Evolutionary conservation across 257 asterid species (phyloP).

Genomic region (Orobanche coerulescens): DNA sequence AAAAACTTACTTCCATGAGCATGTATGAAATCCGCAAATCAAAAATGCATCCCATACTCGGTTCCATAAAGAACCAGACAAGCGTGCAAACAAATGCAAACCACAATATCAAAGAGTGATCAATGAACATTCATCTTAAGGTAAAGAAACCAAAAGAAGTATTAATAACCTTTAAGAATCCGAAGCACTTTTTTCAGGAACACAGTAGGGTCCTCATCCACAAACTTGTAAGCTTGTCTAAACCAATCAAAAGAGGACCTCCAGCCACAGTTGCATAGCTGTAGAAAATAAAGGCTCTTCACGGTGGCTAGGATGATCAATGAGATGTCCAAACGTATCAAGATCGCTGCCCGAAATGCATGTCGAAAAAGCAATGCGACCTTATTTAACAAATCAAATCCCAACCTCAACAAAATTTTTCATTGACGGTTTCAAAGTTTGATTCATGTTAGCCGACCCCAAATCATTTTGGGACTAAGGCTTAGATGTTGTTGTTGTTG

Average conservation of each 20-base stretch:
- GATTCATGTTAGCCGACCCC: too few species aligned
- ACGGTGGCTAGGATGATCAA: conserved; percentile 53
- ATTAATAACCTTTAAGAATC: conserved; percentile 67
- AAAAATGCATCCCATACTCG: background rate
- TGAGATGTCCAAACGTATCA: conserved; percentile 88
- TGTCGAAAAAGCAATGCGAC: conserved; percentile 84
- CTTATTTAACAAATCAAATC: conserved; percentile 91
- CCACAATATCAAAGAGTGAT: conserved; percentile 3
- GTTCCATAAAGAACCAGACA: background rate
- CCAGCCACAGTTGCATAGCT: conserved; percentile 89
- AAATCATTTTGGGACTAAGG: too few species aligned
- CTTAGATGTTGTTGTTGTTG: too few species aligned
- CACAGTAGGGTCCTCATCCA: conserved; percentile 52
- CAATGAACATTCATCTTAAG: background rate
- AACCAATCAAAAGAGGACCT: conserved; percentile 78
- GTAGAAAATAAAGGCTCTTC: conserved; percentile 83
- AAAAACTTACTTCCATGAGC: conserved; percentile 8
- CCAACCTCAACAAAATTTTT: too few species aligned
- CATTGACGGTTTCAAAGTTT: too few species aligned
- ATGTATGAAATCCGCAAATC: conserved; percentile 5
- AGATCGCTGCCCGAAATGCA: conserved; percentile 87
- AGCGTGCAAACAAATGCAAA: conserved; percentile 16
- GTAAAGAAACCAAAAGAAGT: conserved; percentile 16
- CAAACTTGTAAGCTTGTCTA: conserved; percentile 80
- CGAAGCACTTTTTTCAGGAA: conserved; percentile 70